Evolutionary conservation across 371 early-diverging fungal genomes (phyloP).

Genomic region (Mycotypha africana): DNA sequence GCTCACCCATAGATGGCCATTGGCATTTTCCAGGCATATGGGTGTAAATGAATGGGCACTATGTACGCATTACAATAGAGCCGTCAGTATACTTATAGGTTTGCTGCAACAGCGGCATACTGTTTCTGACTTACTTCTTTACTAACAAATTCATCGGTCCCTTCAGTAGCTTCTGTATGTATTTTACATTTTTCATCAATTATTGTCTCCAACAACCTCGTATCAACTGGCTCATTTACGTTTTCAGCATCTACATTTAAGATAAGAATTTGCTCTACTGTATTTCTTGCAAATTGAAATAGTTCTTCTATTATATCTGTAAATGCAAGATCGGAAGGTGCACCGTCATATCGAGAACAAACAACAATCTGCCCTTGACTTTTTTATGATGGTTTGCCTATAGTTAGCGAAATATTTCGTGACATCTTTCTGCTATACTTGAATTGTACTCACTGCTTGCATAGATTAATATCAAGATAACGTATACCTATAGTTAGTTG

Average conservation of each 20-base stretch:
- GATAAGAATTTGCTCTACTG: slow-evolving; percentile 24
- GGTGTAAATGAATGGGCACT: slow-evolving; percentile 38
- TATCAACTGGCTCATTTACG: slow-evolving; percentile 3
- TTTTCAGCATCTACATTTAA: slow-evolving; percentile 14
- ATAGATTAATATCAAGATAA: slow-evolving; percentile 14
- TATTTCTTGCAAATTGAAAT: slow-evolving; percentile 15
- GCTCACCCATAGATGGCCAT: slow-evolving; percentile 31
- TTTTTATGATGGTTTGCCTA: too few species aligned
- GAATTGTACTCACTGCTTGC: slow-evolving; percentile 10
- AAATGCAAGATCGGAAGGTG: slow-evolving; percentile 7
- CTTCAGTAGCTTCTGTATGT: slow-evolving; percentile 25
- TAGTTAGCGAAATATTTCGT: too few species aligned
- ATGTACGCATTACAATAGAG: too few species aligned
- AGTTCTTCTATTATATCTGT: slow-evolving; percentile 17
- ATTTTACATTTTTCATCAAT: slow-evolving; percentile 31
- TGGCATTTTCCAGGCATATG: slow-evolving; percentile 3
- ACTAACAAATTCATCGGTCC: slow-evolving; percentile 19
- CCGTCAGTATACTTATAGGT: not conserved
- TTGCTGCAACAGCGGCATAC: not conserved
- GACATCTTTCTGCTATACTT: too few species aligned
- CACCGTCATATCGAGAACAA: slow-evolving; percentile 6
- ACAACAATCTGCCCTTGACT: slow-evolving; percentile 3
- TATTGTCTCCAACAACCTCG: slow-evolving; percentile 16
- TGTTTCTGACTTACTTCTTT: slow-evolving; percentile 17
- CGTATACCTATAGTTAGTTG: slow-evolving; percentile 11